Base-by-base conservation (phyloP, 345 rosid species). In the Cardiospermum halicacabum region DNA sequence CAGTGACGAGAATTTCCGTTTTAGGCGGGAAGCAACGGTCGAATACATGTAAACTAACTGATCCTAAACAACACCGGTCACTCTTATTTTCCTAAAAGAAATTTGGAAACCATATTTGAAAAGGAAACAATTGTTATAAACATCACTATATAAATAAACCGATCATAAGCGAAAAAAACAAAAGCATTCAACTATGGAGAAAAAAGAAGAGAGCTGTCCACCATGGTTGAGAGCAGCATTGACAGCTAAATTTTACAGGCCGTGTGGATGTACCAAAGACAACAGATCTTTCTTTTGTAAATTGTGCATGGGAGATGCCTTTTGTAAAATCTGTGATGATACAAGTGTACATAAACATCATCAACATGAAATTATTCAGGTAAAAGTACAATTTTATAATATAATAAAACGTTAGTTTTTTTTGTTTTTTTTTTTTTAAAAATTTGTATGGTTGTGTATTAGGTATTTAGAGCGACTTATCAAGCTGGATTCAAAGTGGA, bases 11-110 rank as follows among this genome's bases (percentile, higher is more conserved):
- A 40, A 26, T 19, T n/a, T 9, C 24, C 25, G 32, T 18, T 39
- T 50, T 5, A 50, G 51, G 56, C 26, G 72, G 62, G 71, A 61
- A 67, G 56, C 69, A 59, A 62, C 67, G 22, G 57, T 62, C 67
- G 22, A 56, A 4, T 24, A n/a, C n/a, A n/a, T n/a, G n/a, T n/a
- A n/a, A n/a, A n/a, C n/a, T n/a, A n/a, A n/a, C n/a, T n/a, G n/a
- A n/a, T n/a, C n/a, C n/a, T n/a, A n/a, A n/a, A n/a, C n/a, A n/a
- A n/a, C n/a, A n/a, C n/a, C n/a, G n/a, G n/a, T n/a, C n/a, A n/a
- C n/a, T n/a, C n/a, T n/a, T n/a, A n/a, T n/a, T n/a, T n/a, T n/a
- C n/a, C n/a, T n/a, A 39, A 39, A 39, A 7, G 1, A 15, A 39
- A 39, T 43, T 16, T 5, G 6, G 15, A 43, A 43, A 43, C 21